phyloP scores from a whole-genome alignment of 1,139 yeast species.

The Suhomyces bribrorum region DNA sequence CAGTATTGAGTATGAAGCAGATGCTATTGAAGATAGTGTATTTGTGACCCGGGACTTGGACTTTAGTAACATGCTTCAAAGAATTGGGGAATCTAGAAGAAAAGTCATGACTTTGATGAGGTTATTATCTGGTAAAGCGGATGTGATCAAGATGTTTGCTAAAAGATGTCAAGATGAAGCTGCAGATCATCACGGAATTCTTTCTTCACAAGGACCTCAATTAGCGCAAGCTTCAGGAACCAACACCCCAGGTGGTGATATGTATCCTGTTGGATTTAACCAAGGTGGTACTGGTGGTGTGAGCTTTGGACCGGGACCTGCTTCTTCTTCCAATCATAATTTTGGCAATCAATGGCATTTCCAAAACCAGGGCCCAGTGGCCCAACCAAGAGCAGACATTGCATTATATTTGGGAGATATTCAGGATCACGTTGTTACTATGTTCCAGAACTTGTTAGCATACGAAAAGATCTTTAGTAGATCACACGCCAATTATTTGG shows the following conservation, averaged over 20 bases:
- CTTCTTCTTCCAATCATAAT: constrained; percentile 18
- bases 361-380: constrained; percentile 18
- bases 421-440: constrained; percentile 95
- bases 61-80: constrained; percentile 69
- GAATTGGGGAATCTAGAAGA: constrained; percentile 86
- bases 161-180: constrained; percentile 85
- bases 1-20: constrained; percentile 86
- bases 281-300: constrained; percentile 21
- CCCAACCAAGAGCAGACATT: constrained; percentile 79
- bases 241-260: constrained; percentile 7
- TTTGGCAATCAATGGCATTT: constrained; percentile 17
- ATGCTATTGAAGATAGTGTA: constrained; percentile 81
- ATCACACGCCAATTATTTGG: constrained; percentile 88
- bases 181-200: constrained; percentile 13
- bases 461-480: constrained; percentile 92
- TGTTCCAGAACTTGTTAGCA: constrained; percentile 86
- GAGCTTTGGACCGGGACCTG: constrained; percentile 26
- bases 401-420: constrained; percentile 93
- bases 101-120: constrained; percentile 93
- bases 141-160: constrained; percentile 95
- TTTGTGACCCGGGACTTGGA: constrained; percentile 47
- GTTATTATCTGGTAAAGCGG: constrained; percentile 90
- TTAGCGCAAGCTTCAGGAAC: not conserved
- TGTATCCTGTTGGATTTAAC: constrained; percentile 14
- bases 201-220: constrained; percentile 7